Evolutionary conservation across 2,329 filamentous ascomycete species (phyloP).

Genomic region (Hypoxylon sp.): DNA sequence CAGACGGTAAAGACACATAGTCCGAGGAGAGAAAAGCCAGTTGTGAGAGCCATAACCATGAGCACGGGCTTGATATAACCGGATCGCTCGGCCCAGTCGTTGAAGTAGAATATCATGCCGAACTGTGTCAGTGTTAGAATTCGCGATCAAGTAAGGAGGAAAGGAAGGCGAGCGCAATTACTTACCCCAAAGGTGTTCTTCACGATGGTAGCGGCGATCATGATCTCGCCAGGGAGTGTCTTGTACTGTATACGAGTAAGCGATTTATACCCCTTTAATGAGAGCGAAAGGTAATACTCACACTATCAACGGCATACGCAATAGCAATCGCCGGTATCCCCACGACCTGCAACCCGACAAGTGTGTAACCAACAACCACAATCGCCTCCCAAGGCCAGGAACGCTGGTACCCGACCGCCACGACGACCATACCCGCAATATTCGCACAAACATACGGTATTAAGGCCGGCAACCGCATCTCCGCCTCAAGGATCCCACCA

Average conservation of each 20-base stretch:
- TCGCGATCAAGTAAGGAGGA: neutral
- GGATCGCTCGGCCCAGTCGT: conserved; percentile 46
- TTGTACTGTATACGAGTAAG: conserved; percentile 61
- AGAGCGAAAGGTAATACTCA: conserved; percentile 12
- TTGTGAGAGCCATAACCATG: conserved; percentile 49
- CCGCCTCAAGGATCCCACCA: conserved; percentile 60
- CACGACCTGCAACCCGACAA: conserved; percentile 51
- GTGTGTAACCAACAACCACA: conserved; percentile 60
- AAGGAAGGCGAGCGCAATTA: conserved; percentile 9
- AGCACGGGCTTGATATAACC: conserved; percentile 49
- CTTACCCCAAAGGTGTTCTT: conserved; percentile 65
- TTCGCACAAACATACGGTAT: conserved; percentile 59
- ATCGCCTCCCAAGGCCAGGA: conserved; percentile 62
- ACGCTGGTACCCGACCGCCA: conserved; percentile 60
- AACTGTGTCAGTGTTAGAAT: conserved; percentile 43
- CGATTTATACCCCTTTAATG: neutral
- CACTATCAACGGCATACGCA: conserved; percentile 69
- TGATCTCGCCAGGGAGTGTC: conserved; percentile 70
- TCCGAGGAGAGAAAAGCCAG: conserved; percentile 47
- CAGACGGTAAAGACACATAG: conserved; percentile 48
- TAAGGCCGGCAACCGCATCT: conserved; percentile 60
- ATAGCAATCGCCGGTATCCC: conserved; percentile 70
- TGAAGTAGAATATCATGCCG: conserved; percentile 52
- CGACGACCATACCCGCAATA: conserved; percentile 60
- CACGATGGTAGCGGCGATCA: conserved; percentile 73